A percentile compares a stretch with the other conserved stretches of the same genome.
phyloP scores from a whole-genome alignment of 805 yeast genomes.

The Zygosaccharomyces lentus region DNA sequence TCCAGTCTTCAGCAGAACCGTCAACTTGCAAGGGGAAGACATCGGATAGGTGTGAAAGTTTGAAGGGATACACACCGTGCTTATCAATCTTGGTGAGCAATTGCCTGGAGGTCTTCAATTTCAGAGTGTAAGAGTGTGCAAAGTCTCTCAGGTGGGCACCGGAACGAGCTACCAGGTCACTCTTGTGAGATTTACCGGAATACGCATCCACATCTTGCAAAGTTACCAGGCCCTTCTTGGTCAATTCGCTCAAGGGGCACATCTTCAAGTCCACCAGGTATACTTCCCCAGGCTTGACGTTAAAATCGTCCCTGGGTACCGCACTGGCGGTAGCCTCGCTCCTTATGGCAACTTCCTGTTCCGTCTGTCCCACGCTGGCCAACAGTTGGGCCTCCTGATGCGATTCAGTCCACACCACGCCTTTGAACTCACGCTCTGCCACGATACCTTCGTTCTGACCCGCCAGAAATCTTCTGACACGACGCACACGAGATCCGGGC shows the following conservation, averaged over 20 bases:
- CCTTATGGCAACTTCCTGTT: conserved; percentile 31
- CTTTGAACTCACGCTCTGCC: conserved; percentile 88
- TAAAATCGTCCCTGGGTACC: conserved; percentile 73
- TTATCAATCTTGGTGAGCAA: conserved; percentile 68
- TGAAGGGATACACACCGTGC: conserved; percentile 87
- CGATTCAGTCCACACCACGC: conserved; percentile 82
- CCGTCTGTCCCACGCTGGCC: conserved; percentile 4
- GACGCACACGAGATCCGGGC: conserved; percentile 89
- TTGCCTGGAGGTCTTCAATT: conserved; percentile 67
- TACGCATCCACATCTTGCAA: conserved; percentile 61
- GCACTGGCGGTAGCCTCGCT: conserved; percentile 46
- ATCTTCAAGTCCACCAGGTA: conserved; percentile 79
- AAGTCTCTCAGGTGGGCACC: conserved; percentile 81
- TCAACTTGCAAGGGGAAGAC: conserved; percentile 53
- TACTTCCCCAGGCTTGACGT: conserved; percentile 75
- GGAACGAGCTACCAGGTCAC: conserved; percentile 54
- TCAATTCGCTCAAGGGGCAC: conserved; percentile 56
- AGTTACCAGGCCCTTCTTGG: conserved; percentile 63
- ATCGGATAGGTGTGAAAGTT: conserved; percentile 65
- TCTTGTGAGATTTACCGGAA: conserved; percentile 57
- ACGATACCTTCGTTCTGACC: conserved; percentile 94
- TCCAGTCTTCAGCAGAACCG: conserved; percentile 37
- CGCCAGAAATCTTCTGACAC: conserved; percentile 87
- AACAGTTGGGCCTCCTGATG: conserved; percentile 63
- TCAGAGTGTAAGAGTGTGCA: conserved; percentile 74